Evolutionary conservation across 768 basidiomycete genomes (phyloP), one percentile per base, ranked within the genome.

Genomic region (Exidia glandulosa): DNA sequence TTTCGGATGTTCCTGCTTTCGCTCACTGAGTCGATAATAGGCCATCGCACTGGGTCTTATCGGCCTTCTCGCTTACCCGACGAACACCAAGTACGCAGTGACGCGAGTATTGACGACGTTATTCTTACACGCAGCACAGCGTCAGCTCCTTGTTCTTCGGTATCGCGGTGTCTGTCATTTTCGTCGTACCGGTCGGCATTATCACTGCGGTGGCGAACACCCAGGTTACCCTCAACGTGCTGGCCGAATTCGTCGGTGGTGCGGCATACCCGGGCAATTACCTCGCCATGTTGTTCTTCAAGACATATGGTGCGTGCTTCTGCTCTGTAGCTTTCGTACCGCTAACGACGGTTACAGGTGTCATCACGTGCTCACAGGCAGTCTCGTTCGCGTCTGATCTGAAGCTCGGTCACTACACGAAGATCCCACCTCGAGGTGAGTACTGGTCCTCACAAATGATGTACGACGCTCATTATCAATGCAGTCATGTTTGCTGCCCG

Each of bases 241-340:
- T 71, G 27, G 71, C 72, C 45, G 71, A 73, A 63, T 66, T 71
- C 59, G 71, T 73, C 45, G 71, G 70, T 50, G 71, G 70, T 56
- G 33, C 66, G 29, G 62, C 63, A 62, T 66, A 25, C 59, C 61
- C 62, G 6, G 72, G 69, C 29, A 72, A 72, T 58, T 68, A 70
- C 9, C 55, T 69, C 36, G 63, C 62, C 27, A 69, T 68, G 67
- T 31, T 50, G 14, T 56, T 60, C 52, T 68, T 68, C 66, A 67
- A 68, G 59, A 56, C 64, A 31, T 65, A 64, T 64, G 65, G 67
- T 63, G 63, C 59, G 54, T 71, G 63, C 62, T 37, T 33, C 57
- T 57, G 19, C 36, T 36, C 3, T 2, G 32, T 50, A 19, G 30
- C 2, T 2, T 30, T 30, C 47, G 14, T 12, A 32, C 7, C 52